Percentiles rank a stretch among this genome's conserved stretches.
Conservation (phyloP, 2,329 filamentous ascomycete species). For the Metarhizium sp. region DNA sequence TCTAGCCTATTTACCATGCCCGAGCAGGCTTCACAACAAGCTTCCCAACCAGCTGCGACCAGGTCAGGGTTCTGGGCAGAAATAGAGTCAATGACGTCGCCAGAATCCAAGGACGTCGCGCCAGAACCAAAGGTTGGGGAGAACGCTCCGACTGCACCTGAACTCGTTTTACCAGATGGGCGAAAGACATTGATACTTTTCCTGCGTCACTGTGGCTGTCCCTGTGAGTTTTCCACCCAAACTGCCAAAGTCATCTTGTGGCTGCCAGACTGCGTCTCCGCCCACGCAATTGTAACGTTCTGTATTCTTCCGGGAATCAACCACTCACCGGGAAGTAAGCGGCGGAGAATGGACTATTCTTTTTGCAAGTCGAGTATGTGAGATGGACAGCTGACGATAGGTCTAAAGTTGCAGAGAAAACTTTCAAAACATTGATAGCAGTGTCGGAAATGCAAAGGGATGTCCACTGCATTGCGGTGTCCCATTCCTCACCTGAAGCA, state of each 20-base stretch:
- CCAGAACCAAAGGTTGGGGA: constrained; percentile 42
- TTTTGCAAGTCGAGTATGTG: background rate
- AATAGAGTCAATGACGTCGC: constrained; percentile 31
- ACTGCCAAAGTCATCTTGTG: background rate
- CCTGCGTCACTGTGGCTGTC: constrained; percentile 64
- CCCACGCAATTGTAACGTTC: background rate
- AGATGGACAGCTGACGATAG: background rate
- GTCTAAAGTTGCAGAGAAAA: constrained; percentile 55
- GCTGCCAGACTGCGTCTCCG: background rate
- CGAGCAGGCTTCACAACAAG: background rate
- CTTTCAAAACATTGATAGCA: constrained; percentile 44
- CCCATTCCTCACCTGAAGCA: constrained; percentile 43
- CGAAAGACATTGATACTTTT: constrained; percentile 57
- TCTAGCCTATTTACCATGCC: constrained; percentile 1
- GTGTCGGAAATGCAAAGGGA: constrained; percentile 39
- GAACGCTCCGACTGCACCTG: constrained; percentile 43
- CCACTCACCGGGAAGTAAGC: too few relatives aligned
- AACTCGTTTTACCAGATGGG: constrained; percentile 40
- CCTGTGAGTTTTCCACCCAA: constrained; percentile 40
- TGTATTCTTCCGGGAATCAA: background rate
- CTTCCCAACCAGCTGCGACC: background rate
- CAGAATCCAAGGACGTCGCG: constrained; percentile 31
- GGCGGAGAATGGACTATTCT: too few relatives aligned
- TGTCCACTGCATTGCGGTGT: constrained; percentile 51
- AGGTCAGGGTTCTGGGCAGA: constrained; percentile 24